Evolutionary conservation across 805 yeast genomes (phyloP).

Genomic region (Candida insectorum): DNA sequence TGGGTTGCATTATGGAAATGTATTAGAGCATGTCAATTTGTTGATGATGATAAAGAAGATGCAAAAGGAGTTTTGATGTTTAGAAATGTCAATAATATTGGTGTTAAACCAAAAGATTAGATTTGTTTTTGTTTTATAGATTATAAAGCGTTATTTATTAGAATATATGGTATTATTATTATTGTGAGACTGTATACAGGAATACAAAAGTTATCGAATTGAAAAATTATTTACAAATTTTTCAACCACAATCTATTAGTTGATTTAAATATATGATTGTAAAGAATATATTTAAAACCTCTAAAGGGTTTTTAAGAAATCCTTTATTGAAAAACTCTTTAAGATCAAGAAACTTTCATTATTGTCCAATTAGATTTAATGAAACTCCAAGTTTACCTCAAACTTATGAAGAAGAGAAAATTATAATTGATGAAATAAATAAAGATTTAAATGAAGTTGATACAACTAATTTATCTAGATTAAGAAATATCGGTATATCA

Average conservation of each 20-base stretch:
- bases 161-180: background rate
- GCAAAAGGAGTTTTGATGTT: conserved; percentile 57
- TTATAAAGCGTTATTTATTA: background rate
- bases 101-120: conserved; percentile 28
- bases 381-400: conserved; percentile 20
- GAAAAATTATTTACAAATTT: no score
- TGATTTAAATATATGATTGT: conserved; percentile 9
- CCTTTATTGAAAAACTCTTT: no score
- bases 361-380: conserved; percentile 2
- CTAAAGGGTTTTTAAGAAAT: conserved; percentile 1
- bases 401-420: conserved; percentile 73
- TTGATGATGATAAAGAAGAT: conserved; percentile 49
- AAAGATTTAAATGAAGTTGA: conserved; percentile 50
- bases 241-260: no score
- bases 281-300: conserved; percentile 3
- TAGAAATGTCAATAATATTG: conserved; percentile 59
- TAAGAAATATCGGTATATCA: conserved; percentile 95
- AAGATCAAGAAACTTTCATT: conserved; percentile 3
- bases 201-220: no score
- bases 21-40: conserved; percentile 65
- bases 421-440: conserved; percentile 57
- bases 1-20: conserved; percentile 56
- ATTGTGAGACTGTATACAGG: no score
- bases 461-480: conserved; percentile 44
- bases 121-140: no score